Evolutionary conservation across 495 filamentous ascomycete species (phyloP).

Genomic region (Trichodelitschia bisporula): DNA sequence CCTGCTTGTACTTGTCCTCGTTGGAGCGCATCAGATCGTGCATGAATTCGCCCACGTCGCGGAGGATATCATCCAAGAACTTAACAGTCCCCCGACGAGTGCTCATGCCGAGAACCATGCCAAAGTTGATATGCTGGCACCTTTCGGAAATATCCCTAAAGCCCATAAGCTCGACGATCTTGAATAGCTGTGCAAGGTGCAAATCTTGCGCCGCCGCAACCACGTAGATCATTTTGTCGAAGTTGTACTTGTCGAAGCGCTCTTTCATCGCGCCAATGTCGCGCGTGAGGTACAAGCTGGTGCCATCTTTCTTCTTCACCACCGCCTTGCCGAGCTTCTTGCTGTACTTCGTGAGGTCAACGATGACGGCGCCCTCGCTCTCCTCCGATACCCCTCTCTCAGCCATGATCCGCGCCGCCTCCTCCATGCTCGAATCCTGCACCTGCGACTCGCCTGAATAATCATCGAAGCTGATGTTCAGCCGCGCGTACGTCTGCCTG

Average conservation of each 20-base stretch:
- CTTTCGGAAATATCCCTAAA: constrained; percentile 30
- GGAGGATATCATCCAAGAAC: constrained; percentile 43
- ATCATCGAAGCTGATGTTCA: constrained; percentile 65
- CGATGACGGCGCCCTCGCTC: constrained; percentile 65
- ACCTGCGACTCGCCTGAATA: constrained; percentile 92
- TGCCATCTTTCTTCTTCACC: constrained; percentile 43
- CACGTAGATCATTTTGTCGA: constrained; percentile 60
- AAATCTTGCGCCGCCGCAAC: constrained; percentile 44
- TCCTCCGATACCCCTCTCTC: constrained; percentile 48
- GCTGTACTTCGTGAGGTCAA: constrained; percentile 55
- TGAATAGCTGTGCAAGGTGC: constrained; percentile 50
- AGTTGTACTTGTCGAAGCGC: constrained; percentile 34
- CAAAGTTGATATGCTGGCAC: constrained; percentile 51
- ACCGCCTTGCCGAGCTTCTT: constrained; percentile 46
- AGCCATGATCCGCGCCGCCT: constrained; percentile 35
- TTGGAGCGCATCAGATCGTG: constrained; percentile 48
- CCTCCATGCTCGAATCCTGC: constrained; percentile 51
- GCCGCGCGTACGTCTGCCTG: constrained; percentile 10
- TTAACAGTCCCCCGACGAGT: constrained; percentile 45
- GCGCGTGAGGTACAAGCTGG: constrained; percentile 42
- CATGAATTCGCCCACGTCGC: constrained; percentile 40
- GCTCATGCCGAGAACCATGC: constrained; percentile 46
- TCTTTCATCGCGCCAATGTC: constrained; percentile 45
- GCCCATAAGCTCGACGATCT: constrained; percentile 43
- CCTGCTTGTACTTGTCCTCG: constrained; percentile 36